Conservation (phyloP, 2,329 filamentous ascomycete genomes). For the Monilinia polystroma region DNA sequence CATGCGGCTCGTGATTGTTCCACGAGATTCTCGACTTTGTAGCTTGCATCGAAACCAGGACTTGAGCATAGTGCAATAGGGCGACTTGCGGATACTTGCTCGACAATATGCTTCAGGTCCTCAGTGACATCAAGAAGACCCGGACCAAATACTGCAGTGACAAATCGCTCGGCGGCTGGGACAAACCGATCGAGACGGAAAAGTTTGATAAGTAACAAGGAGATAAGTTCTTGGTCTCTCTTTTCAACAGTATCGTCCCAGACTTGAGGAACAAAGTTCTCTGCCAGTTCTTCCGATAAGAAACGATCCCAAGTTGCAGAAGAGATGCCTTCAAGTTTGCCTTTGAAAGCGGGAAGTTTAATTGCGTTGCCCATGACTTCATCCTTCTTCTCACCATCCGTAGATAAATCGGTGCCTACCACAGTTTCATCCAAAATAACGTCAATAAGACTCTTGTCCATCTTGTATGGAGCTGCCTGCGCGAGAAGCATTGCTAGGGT, state of each 20-base stretch:
- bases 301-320: conserved; percentile 75
- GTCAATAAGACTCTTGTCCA: conserved; percentile 89
- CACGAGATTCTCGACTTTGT: conserved; percentile 96
- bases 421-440: conserved; percentile 76
- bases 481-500: conserved; percentile 93
- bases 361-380: conserved; percentile 67
- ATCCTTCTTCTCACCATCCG: conserved; percentile 60
- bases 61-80: conserved; percentile 92
- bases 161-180: conserved; percentile 88
- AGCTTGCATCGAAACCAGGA: conserved; percentile 95
- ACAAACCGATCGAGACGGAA: conserved; percentile 96
- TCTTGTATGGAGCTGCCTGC: conserved; percentile 92
- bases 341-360: conserved; percentile 71
- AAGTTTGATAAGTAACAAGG: conserved; percentile 88
- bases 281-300: conserved; percentile 80
- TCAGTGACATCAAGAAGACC: conserved; percentile 80
- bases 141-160: conserved; percentile 78
- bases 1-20: conserved; percentile 79
- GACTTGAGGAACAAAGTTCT: conserved; percentile 74
- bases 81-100: conserved; percentile 77
- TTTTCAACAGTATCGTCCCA: conserved; percentile 65
- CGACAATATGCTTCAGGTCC: conserved; percentile 81
- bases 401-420: conserved; percentile 76
- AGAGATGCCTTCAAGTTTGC: conserved; percentile 62
- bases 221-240: conserved; percentile 74